Conservation (phyloP, 257 asterid species). For the Capsicum chinense region DNA sequence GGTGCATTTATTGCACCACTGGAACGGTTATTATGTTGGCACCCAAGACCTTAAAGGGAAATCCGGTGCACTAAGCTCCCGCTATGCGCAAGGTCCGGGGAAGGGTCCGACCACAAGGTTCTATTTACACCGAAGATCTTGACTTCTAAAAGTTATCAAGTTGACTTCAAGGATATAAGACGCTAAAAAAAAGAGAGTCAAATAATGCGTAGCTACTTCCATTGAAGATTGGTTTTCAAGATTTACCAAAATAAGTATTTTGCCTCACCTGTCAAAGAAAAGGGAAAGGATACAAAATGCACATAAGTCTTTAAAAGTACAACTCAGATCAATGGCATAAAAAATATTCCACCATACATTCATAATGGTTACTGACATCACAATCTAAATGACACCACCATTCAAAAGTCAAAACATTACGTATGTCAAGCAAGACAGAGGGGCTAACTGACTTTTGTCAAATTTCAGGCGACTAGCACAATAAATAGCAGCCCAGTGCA, state of each 20-base stretch:
- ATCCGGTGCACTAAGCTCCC: too few relatives aligned
- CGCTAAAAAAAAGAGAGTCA: not conserved
- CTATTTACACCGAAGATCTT: not conserved
- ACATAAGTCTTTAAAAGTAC: not conserved
- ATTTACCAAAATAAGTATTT: not conserved
- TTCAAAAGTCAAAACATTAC: not conserved
- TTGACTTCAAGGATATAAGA: not conserved
- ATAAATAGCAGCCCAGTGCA: too few relatives aligned
- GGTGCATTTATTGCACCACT: not conserved
- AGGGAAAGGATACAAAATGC: not conserved
- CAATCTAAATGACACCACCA: not conserved
- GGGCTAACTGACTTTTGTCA: conserved; percentile 2
- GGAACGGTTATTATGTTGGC: not conserved
- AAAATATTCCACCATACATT: conserved; percentile 15
- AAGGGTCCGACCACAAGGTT: too few relatives aligned
- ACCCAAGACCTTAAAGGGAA: not conserved
- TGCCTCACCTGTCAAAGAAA: conserved; percentile 2
- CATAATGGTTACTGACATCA: not conserved
- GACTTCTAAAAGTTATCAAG: not conserved
- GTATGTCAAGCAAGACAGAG: not conserved
- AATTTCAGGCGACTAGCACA: not conserved
- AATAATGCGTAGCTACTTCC: not conserved
- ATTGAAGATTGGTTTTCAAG: not conserved
- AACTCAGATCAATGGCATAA: not conserved
- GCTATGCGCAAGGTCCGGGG: too few relatives aligned